Evolutionary conservation across 2,329 filamentous ascomycete species (phyloP).

Genomic region (Falciphora oryzae): DNA sequence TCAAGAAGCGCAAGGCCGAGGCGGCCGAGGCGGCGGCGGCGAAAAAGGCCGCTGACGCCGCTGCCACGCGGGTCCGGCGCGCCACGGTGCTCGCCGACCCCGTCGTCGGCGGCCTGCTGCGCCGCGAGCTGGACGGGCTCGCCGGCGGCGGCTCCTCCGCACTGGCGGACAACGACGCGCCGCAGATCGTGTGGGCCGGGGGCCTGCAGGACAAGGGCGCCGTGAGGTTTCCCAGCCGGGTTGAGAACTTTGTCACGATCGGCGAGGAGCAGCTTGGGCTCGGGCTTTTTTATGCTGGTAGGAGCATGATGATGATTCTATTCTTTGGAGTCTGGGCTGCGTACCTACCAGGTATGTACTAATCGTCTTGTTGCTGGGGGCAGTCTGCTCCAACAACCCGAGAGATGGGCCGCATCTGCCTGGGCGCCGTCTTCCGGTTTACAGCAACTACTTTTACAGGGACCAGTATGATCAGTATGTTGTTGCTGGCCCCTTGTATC

Average conservation of each 20-base stretch:
- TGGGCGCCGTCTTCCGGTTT: neutral
- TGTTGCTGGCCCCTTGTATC: too few relatives aligned
- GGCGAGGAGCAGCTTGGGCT: slow-evolving; percentile 21
- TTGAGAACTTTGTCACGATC: neutral
- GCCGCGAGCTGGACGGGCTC: slow-evolving; percentile 22
- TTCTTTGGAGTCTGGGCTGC: neutral
- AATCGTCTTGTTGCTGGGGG: neutral
- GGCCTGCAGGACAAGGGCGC: slow-evolving; percentile 11
- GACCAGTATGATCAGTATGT: slow-evolving; percentile 37
- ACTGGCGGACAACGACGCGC: neutral
- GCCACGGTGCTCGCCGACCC: slow-evolving; percentile 23
- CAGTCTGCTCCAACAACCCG: neutral
- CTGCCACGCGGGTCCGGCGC: slow-evolving; percentile 23
- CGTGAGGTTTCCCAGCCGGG: neutral
- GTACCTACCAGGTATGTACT: neutral
- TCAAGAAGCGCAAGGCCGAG: slow-evolving; percentile 48
- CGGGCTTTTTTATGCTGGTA: slow-evolving; percentile 39
- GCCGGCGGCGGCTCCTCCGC: slow-evolving; percentile 12
- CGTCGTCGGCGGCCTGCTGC: slow-evolving; percentile 26
- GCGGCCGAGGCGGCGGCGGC: slow-evolving; percentile 25
- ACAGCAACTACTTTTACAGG: slow-evolving; percentile 32
- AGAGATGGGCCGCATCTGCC: neutral
- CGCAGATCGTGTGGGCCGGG: slow-evolving; percentile 5
- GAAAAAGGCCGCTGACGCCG: neutral
- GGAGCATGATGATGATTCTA: slow-evolving; percentile 15